Evolutionary conservation across 2,329 filamentous ascomycete species (phyloP).

Genomic region (Cucurbitaria berberidis): DNA sequence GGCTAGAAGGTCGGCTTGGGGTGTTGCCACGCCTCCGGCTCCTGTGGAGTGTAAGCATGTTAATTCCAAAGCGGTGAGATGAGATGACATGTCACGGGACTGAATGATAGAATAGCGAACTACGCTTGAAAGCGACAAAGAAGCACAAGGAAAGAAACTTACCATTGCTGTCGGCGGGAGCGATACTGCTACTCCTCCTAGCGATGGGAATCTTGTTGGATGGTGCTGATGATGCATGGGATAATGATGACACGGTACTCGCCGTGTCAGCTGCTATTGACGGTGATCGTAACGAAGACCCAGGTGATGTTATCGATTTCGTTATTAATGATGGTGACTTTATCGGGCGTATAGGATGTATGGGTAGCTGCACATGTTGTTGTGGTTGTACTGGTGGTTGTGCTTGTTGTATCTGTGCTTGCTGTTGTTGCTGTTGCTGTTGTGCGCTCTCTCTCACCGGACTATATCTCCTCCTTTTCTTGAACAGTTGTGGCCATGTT

Average conservation of each 20-base stretch:
- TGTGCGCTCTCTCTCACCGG: slow-evolving; percentile 35
- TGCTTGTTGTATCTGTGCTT: slow-evolving; percentile 8
- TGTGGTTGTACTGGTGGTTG: slow-evolving; percentile 8
- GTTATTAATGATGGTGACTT: slow-evolving; percentile 21
- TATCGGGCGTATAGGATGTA: slow-evolving; percentile 22
- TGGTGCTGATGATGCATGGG: slow-evolving; percentile 31
- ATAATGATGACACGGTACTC: slow-evolving; percentile 32
- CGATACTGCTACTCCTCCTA: slow-evolving; percentile 26
- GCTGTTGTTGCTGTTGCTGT: slow-evolving; percentile 18
- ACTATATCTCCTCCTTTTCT: slow-evolving; percentile 41
- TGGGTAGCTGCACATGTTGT: slow-evolving; percentile 15
- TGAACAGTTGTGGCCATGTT: slow-evolving; percentile 40
- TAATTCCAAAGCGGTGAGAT: no score
- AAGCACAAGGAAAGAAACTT: not conserved
- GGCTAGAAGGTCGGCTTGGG: slow-evolving; percentile 36
- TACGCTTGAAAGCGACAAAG: not conserved
- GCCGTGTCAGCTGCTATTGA: slow-evolving; percentile 30
- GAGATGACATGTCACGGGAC: slow-evolving; percentile 8
- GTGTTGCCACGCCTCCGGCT: slow-evolving; percentile 33
- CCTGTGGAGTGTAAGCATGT: slow-evolving; percentile 13
- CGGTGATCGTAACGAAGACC: slow-evolving; percentile 24
- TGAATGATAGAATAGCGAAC: not conserved
- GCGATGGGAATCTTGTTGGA: slow-evolving; percentile 34
- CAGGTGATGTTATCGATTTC: slow-evolving; percentile 14
- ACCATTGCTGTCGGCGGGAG: slow-evolving; percentile 33